Conservation (phyloP, 345 rosid genomes). For the Brassica rapa region DNA sequence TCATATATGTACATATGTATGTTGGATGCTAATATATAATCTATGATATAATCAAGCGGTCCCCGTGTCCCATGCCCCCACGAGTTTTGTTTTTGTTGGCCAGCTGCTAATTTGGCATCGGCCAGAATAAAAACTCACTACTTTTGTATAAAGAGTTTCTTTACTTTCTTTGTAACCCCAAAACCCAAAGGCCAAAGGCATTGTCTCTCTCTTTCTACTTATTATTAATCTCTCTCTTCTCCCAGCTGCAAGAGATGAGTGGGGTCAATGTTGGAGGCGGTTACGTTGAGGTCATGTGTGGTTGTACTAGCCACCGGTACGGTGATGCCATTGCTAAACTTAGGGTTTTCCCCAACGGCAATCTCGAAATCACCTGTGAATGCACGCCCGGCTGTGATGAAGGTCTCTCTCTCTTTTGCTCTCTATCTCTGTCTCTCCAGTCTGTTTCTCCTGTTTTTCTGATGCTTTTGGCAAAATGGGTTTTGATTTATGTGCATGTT, state of each 20-base stretch:
- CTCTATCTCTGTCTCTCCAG: background rate
- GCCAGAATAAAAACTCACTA: constrained; percentile 30
- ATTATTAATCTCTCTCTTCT: constrained; percentile 32
- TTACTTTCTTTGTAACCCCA: background rate
- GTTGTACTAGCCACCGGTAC: constrained; percentile 98
- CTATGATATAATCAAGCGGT: background rate
- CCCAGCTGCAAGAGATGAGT: constrained; percentile 70
- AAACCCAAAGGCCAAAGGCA: constrained; percentile 40
- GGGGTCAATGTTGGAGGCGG: constrained; percentile 71
- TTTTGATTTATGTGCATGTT: constrained; percentile 45
- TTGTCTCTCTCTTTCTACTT: constrained; percentile 25
- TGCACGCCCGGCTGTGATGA: constrained; percentile 99
- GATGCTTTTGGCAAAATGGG: constrained; percentile 36
- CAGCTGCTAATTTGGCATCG: constrained; percentile 62
- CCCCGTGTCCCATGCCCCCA: constrained; percentile 24
- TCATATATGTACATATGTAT: background rate
- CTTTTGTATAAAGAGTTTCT: background rate
- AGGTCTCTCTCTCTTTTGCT: constrained; percentile 53
- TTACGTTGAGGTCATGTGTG: constrained; percentile 91
- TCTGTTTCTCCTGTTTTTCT: constrained; percentile 20
- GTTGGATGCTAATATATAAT: background rate
- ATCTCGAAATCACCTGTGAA: constrained; percentile 92
- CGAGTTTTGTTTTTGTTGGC: constrained; percentile 47
- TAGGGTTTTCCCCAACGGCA: constrained; percentile 95
- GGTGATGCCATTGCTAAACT: constrained; percentile 99